Percentiles rank a stretch among this genome's conserved stretches.
phyloP scores from a whole-genome alignment of 768 basidiomycete species.

The Tricholoma terreum region DNA sequence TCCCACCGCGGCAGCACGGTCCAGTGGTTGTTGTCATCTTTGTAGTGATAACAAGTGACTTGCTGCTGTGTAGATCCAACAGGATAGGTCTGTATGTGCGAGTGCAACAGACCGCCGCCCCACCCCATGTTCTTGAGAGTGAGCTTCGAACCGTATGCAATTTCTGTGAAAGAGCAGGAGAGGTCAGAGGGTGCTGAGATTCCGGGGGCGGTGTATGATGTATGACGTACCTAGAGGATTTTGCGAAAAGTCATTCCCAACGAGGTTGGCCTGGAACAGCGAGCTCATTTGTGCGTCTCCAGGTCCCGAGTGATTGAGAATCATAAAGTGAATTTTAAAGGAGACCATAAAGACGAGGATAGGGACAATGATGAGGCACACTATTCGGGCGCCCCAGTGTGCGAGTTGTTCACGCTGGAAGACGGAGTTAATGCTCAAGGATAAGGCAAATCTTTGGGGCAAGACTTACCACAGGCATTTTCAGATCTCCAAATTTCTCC shows the following conservation, averaged over 20 bases:
- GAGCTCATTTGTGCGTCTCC: constrained; percentile 99
- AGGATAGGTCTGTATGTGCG: constrained; percentile 94
- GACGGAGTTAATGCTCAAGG: constrained; percentile 2
- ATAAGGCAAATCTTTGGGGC: neutral
- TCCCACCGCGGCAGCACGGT: constrained; percentile 78
- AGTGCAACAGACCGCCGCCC: constrained; percentile 95
- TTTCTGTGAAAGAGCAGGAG: constrained; percentile 44
- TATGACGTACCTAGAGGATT: constrained; percentile 75
- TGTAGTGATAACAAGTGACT: constrained; percentile 99
- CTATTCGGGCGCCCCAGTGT: constrained; percentile 87
- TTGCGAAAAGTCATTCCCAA: constrained; percentile 88
- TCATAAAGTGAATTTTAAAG: constrained; percentile 96
- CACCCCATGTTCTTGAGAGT: constrained; percentile 98
- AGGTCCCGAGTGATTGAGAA: constrained; percentile 91
- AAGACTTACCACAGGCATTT: constrained; percentile 77
- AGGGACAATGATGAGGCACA: constrained; percentile 86
- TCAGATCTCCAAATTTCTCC: constrained; percentile 96
- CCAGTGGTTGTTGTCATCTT: constrained; percentile 98
- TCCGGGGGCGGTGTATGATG: neutral
- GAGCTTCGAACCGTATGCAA: constrained; percentile 86
- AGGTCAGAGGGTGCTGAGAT: constrained; percentile 1
- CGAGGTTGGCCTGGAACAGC: constrained; percentile 93
- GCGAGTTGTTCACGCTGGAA: constrained; percentile 76
- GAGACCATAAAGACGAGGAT: constrained; percentile 89
- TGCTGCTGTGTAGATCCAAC: constrained; percentile 92